Evolutionary conservation across 2,329 filamentous ascomycete species (phyloP), one percentile per base, ranked within the genome.

Genomic region (Botrytis medusae): DNA sequence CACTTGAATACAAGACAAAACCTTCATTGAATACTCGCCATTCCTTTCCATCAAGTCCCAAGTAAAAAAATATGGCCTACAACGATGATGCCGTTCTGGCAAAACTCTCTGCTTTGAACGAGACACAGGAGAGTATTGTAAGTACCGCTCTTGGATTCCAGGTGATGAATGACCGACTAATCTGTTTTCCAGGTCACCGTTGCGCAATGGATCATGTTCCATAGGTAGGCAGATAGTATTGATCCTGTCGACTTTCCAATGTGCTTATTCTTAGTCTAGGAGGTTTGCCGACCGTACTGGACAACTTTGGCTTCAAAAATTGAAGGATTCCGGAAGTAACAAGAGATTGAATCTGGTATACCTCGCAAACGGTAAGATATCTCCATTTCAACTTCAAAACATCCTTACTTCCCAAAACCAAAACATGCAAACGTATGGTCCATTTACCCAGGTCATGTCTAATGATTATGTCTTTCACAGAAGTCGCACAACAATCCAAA

Each of bases 191-290:
- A 80, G 80, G 90, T 97, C 75, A 95, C 93, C 51, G 95, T 97
- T 75, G 94, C 96, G 73, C 95, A 98, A 90, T 99, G 97, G 97
- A 96, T 99, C 75, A 97, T 99, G 92, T 99, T 99, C 82, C 95
- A 99, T 84, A 92, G 94, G 94, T 97, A 90, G 75, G 82, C 77
- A 68, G 73, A 74, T 67, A 60, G 16, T 48, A 34, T 57, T 48
- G 57, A 68, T 18, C 64, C 46, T 20, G 20, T 25, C 9, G 44
- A 20, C 7, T 64, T 71, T 63, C 29, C 8, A 40, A 62, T 75
- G 59, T 76, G 34, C 82, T 84, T 77, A 83, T 78, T 73, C 70
- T 63, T 46, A 69, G 40, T 75, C 74, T 69, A 98, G 95, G 82
- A 91, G 96, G 82, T 93, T 98, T 84, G 95, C 97, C 71, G 93